Percentiles rank a stretch among this genome's conserved stretches.
These are phyloP conservation scores for Cyberlindnera maclurae DNA, from an alignment of 805 yeast genomes.

Conservation along the genomic window DNA sequence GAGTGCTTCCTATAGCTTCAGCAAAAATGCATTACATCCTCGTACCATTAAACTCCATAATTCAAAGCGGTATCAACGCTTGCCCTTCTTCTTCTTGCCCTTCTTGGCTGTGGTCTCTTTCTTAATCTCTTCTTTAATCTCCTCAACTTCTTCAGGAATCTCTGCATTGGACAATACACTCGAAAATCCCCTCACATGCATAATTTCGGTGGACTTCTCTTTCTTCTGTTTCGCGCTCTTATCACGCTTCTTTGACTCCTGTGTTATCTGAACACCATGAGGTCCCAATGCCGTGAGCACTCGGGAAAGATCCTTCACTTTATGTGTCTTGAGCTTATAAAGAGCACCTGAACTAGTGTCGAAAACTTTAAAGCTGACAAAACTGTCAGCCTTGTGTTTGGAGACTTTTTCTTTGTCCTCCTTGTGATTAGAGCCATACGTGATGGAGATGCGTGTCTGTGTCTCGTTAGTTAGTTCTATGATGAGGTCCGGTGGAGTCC, in stretches of 20 bases:
- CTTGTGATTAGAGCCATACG: constrained; percentile 22
- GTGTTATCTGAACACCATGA: constrained; percentile 34
- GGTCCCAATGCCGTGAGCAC: constrained; percentile 71
- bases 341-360: constrained; percentile 63
- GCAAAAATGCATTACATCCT: too few relatives aligned
- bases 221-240: neutral
- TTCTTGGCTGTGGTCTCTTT: constrained; percentile 12
- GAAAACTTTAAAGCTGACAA: constrained; percentile 45
- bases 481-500: too few relatives aligned
- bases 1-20: too few relatives aligned
- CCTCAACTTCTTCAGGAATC: constrained; percentile 13
- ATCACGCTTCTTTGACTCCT: neutral
- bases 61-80: constrained; percentile 7
- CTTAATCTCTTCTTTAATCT: constrained; percentile 3
- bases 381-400: constrained; percentile 12
- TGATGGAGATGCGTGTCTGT: constrained; percentile 19
- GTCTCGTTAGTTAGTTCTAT: constrained; percentile 1
- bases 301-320: constrained; percentile 63
- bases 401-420: constrained; percentile 9
- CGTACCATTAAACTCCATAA: too few relatives aligned
- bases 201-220: neutral
- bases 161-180: constrained; percentile 20
- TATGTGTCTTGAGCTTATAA: constrained; percentile 47
- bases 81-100: constrained; percentile 22
- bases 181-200: constrained; percentile 18